phyloP scores from a whole-genome alignment of 78 protist species.

The Planoprotostelium fungivorum region DNA sequence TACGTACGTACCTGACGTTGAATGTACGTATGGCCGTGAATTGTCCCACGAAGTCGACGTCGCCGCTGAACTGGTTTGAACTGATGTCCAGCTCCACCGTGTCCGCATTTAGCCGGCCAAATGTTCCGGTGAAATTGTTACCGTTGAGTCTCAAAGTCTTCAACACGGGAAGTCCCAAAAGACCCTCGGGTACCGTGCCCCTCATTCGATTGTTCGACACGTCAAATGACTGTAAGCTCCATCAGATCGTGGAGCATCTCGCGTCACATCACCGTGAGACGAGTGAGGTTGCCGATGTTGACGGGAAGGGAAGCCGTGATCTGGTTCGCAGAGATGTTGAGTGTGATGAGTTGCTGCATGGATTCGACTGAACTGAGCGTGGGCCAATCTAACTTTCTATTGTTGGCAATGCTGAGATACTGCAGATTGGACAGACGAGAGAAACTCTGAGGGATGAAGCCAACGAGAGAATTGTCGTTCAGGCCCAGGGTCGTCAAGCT shows the following conservation, averaged over 20 bases:
- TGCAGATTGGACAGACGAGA: background rate
- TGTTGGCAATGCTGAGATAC: background rate
- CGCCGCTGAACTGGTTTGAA: background rate
- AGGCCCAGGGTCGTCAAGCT: background rate
- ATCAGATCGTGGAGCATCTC: background rate
- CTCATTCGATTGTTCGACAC: background rate
- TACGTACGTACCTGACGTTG: background rate
- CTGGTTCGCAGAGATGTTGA: background rate
- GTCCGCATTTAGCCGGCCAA: background rate
- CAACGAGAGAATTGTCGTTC: background rate
- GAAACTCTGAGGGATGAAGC: background rate
- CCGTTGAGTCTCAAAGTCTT: background rate
- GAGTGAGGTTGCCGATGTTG: background rate
- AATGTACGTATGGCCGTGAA: background rate
- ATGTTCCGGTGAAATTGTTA: background rate
- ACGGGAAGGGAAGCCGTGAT: background rate
- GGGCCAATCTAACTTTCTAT: background rate
- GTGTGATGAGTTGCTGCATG: background rate
- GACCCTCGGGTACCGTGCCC: background rate
- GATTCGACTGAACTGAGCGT: background rate
- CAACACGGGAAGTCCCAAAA: background rate
- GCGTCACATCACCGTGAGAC: background rate
- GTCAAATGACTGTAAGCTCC: background rate
- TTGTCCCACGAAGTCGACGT: background rate
- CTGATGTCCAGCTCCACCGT: background rate